Base-by-base conservation (phyloP, 352 stramenopile genomes). In the Pythium myriotylum region DNA sequence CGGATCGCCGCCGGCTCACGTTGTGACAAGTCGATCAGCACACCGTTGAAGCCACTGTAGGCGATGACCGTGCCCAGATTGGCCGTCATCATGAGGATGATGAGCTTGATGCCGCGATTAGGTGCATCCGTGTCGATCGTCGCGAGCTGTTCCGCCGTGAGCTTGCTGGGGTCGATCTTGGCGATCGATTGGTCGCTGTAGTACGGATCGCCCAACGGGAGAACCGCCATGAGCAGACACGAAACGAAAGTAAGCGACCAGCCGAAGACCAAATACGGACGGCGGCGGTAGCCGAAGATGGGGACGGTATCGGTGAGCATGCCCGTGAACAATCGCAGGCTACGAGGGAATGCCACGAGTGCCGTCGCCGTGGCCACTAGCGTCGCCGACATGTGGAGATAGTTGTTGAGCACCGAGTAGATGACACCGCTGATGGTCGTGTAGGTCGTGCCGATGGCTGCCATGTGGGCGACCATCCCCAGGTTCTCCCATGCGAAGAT, bases 21-120 rank as follows among this genome's bases (percentile, higher is more conserved):
- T 52, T 87, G 77, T 8, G 77, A 65, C 27, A 87, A 56, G 48
- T 84, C 76, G 27, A 85, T 74, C 5, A 87, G 61, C 6, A 83
- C 54, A 10, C 29, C 29, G 29, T 35, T 35, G 29, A 35, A 35
- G 29, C 29, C 29, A 10, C 29, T 35, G 29, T 35, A 69, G 74
- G 46, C 68, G 42, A 87, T 58, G 2, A 81, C 62, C 32, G 74
- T 77, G 35, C 73, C 72, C n/a, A 85, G 54, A 19, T 78, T 79
- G 29, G 72, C 59, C n/a, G 79, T 61, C 37, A 76, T 66, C 67
- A 86, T 81, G 47, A 86, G 68, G 22, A 86, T 33, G 53, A 83
- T 71, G 51, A 77, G 74, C 57, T 77, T 79, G 24, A 63, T 66
- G 37, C 72, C 77, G 7, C 42, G 10, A 13, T 70, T 43, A 5